Evolutionary conservation across 257 asterid genomes (phyloP), one percentile per base, ranked within the genome.

Genomic region (Verbena officinalis): DNA sequence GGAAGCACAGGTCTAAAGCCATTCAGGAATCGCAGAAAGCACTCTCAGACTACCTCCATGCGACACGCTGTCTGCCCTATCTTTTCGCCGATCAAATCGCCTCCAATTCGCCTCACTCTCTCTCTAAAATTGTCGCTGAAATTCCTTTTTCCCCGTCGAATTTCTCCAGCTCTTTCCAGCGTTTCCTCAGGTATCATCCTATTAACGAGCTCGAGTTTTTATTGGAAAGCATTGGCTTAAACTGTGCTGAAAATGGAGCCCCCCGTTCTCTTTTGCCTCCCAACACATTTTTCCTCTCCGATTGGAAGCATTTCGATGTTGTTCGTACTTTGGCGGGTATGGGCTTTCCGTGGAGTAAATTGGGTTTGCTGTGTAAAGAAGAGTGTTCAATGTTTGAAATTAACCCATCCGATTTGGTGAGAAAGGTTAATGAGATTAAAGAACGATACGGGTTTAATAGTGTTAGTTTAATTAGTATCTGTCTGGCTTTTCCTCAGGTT

Each of bases 121-220:
- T 86, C 67, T 75, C 63, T 44, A 65, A 38, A 36, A 50, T 77
- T 40, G 79, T 71, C 31, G 72, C 89, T 24, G 59, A 72, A 34
- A 62, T 86, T 10, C 79, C 81, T 22, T 86, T 82, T 48, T 70
- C 79, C 2, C 64, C 69, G 13, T 24, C 68, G 4, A 50, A 40
- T 9, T 86, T 75, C 23, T 30, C 52, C 24, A 36, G 49, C 73
- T 71, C 83, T 0, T 42, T 86, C 53, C 78, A 49, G 64, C 73
- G 85, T 30, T 83, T 70, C 40, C 81, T 86, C 71, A 79, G 88
- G 91, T 86, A 86, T 69, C 83, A 86, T 24, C 95, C 95, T 4
- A 63, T 86, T 74, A 81, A 81, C 76, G 95, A 86, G 42, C 68
- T 86, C 67, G 88, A 84, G 0, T 80, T 87, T 57, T 76, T 87